phyloP scores from a whole-genome alignment of 225 moss, liverwort and hornwort species.

The Climacium dendroides region DNA sequence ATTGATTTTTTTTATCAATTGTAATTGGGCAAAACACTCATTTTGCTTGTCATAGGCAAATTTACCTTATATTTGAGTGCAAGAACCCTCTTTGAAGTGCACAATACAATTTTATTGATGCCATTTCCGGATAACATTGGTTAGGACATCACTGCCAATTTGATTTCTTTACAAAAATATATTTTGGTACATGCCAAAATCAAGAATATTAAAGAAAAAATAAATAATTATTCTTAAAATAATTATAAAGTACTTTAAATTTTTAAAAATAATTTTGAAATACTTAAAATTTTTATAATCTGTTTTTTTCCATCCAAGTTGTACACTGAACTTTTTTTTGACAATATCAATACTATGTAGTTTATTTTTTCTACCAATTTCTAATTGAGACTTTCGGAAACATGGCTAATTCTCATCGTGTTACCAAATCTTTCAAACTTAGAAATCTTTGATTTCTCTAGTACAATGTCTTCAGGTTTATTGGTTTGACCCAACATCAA shows the following conservation, averaged over 20 bases:
- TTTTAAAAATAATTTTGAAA: neutral
- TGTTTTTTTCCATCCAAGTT: neutral
- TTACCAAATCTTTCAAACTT: neutral
- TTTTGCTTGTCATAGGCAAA: too few relatives aligned
- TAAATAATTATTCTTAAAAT: neutral
- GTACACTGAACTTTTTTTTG: fast-evolving
- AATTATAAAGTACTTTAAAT: too few relatives aligned
- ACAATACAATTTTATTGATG: too few relatives aligned
- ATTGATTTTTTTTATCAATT: too few relatives aligned
- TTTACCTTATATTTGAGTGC: too few relatives aligned
- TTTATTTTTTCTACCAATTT: neutral
- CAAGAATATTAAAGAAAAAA: fast-evolving
- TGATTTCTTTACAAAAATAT: too few relatives aligned
- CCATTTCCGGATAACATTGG: fast-evolving
- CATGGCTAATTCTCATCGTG: neutral
- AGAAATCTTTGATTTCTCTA: neutral
- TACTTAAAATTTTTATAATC: neutral
- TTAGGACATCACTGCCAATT: neutral
- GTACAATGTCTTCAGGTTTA: neutral
- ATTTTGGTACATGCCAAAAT: neutral
- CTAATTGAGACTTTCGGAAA: neutral
- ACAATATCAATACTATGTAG: neutral
- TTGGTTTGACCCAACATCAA: neutral
- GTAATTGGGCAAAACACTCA: too few relatives aligned
- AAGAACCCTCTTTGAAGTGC: neutral